Percentiles rank a stretch among this genome's conserved stretches.
Evolutionary conservation across 2,329 filamentous ascomycete genomes (phyloP).

Genomic region (Penicillium sp.): DNA sequence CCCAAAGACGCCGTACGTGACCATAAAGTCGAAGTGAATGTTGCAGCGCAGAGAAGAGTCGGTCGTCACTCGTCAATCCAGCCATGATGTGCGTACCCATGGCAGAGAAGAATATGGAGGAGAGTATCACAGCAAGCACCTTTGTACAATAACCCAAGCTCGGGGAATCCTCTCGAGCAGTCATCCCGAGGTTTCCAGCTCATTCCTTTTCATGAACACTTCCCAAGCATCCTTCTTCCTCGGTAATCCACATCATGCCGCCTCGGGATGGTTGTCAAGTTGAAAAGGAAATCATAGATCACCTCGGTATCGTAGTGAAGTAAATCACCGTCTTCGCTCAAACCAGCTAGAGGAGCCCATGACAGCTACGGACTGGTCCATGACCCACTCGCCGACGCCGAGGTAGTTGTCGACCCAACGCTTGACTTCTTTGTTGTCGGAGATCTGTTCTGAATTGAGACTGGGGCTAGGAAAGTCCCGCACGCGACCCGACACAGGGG

Average conservation of each 20-base stretch:
- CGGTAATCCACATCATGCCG: not conserved
- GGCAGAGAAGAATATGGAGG: not conserved
- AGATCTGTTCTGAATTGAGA: slow-evolving; percentile 78
- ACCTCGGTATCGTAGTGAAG: not conserved
- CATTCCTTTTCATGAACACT: not conserved
- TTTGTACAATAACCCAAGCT: not conserved
- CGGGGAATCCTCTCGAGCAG: not conserved
- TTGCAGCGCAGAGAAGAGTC: slow-evolving; percentile 11
- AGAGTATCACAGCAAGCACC: not conserved
- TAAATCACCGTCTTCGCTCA: slow-evolving; percentile 70
- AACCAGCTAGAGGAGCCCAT: slow-evolving; percentile 86
- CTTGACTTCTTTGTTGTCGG: slow-evolving; percentile 75
- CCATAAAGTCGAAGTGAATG: slow-evolving; percentile 9
- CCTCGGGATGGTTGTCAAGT: not conserved
- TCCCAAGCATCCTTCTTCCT: not conserved
- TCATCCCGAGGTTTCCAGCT: not conserved
- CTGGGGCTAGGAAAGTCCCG: slow-evolving; percentile 52
- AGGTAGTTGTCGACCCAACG: slow-evolving; percentile 92
- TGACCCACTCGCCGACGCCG: slow-evolving; percentile 91
- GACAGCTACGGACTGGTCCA: slow-evolving; percentile 93
- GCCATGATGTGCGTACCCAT: slow-evolving; percentile 1
- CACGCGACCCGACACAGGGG: slow-evolving; percentile 26
- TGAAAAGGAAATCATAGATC: not conserved
- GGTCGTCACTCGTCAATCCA: slow-evolving; percentile 20
- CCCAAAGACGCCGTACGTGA: slow-evolving; percentile 18